These are phyloP conservation scores for Candolleomyces eurysporus DNA, from an alignment of 768 basidiomycete genomes.

Conservation along the genomic window DNA sequence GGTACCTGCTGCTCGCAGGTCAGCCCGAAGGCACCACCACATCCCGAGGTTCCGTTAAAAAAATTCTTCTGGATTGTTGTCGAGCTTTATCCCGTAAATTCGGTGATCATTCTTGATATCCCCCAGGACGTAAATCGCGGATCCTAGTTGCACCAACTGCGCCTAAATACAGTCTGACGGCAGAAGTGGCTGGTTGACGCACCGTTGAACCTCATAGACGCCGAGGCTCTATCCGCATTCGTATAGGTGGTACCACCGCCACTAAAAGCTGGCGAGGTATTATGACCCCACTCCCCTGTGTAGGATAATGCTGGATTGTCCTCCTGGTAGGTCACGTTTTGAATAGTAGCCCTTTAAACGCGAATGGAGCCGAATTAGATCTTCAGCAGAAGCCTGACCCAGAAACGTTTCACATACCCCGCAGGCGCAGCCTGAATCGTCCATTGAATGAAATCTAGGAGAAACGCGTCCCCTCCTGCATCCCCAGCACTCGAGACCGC, in stretches of 20 bases:
- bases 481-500: constrained; percentile 24
- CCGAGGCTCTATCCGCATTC: constrained; percentile 36
- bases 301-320: constrained; percentile 36
- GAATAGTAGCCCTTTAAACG: constrained; percentile 34
- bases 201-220: constrained; percentile 43
- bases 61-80: constrained; percentile 29
- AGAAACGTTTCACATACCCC: constrained; percentile 24
- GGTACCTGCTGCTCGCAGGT: constrained; percentile 48
- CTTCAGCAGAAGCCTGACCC: neutral
- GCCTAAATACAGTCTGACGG: neutral
- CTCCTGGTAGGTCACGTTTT: constrained; percentile 42
- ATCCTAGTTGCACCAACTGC: constrained; percentile 24
- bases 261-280: constrained; percentile 42
- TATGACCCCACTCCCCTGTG: constrained; percentile 39
- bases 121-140: constrained; percentile 44
- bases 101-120: constrained; percentile 53
- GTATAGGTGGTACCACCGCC: constrained; percentile 45
- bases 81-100: constrained; percentile 38
- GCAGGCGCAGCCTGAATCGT: constrained; percentile 44
- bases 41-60: constrained; percentile 43
- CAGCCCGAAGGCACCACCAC: constrained; percentile 42
- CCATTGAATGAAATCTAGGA: constrained; percentile 41
- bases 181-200: neutral
- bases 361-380: neutral
- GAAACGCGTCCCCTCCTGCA: constrained; percentile 33